Conservation (phyloP, 176 grass and related monocot species). For the Coix lacrymajobi region DNA sequence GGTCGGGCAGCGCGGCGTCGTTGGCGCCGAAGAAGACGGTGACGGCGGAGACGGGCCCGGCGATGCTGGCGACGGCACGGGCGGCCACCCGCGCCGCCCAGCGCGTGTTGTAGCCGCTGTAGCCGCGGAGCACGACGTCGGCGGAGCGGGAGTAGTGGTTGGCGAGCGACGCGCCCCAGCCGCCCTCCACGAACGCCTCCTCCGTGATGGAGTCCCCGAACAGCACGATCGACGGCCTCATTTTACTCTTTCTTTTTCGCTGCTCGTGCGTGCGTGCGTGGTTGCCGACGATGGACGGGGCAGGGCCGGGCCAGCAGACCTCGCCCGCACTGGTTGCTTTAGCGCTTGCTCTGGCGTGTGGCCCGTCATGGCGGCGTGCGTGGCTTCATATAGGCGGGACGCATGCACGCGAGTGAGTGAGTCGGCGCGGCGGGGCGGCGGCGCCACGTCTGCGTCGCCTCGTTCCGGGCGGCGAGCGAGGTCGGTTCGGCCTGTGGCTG, state of each 20-base stretch:
- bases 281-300: too few relatives aligned
- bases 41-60: constrained; percentile 17
- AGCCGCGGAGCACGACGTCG: constrained; percentile 67
- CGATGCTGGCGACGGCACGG: constrained; percentile 20
- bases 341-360: background rate
- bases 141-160: constrained; percentile 63
- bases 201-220: constrained; percentile 78
- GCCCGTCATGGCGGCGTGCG: background rate
- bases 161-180: constrained; percentile 56
- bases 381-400: background rate
- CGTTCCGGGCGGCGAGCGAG: too few relatives aligned
- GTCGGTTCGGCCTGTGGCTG: background rate
- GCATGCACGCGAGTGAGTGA: background rate
- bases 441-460: background rate
- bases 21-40: constrained; percentile 68
- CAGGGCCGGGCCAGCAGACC: too few relatives aligned
- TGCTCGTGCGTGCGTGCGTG: too few relatives aligned
- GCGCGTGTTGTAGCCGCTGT: constrained; percentile 74
- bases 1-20: constrained; percentile 57
- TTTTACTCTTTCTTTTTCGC: background rate
- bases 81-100: constrained; percentile 36
- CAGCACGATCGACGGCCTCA: constrained; percentile 55
- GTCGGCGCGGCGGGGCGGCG: background rate
- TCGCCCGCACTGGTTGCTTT: background rate
- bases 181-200: constrained; percentile 60